These are phyloP conservation scores for Xylaria scruposa DNA, from an alignment of 495 filamentous ascomycete species.

Conservation along the genomic window DNA sequence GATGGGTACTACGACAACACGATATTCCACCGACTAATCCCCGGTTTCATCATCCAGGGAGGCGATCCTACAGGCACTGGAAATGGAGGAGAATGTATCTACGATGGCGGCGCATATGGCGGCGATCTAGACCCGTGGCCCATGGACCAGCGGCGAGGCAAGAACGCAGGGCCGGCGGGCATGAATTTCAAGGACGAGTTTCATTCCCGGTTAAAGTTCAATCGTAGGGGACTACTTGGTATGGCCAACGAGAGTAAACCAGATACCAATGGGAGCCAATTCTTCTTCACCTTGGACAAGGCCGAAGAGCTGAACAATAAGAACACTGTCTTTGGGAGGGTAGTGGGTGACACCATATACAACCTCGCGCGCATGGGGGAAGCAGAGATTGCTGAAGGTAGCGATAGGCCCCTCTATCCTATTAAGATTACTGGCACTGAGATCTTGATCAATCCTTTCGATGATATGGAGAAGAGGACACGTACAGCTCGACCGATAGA, in stretches of 20 bases:
- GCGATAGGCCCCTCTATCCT: conserved; percentile 88
- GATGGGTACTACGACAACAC: conserved; percentile 94
- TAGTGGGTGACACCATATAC: conserved; percentile 94
- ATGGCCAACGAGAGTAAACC: conserved; percentile 85
- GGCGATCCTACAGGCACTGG: conserved; percentile 87
- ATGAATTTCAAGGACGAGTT: conserved; percentile 86
- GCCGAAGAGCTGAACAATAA: conserved; percentile 84
- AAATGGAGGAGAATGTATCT: conserved; percentile 88
- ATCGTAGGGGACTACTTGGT: conserved; percentile 85
- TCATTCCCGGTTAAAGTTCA: conserved; percentile 90
- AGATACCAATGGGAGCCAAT: conserved; percentile 90
- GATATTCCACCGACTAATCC: conserved; percentile 90
- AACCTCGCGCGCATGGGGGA: conserved; percentile 93
- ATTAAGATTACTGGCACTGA: conserved; percentile 79
- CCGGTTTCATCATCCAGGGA: conserved; percentile 92
- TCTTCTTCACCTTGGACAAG: conserved; percentile 89
- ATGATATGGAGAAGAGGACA: conserved; percentile 80
- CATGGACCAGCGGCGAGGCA: conserved; percentile 66
- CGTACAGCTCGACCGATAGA: conserved; percentile 50
- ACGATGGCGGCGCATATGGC: conserved; percentile 81
- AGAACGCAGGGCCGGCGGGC: conserved; percentile 57
- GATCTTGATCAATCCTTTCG: conserved; percentile 87
- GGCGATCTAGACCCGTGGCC: conserved; percentile 64
- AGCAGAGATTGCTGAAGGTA: conserved; percentile 76
- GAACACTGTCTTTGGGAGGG: conserved; percentile 91